phyloP scores from a whole-genome alignment of 1,284 basidiomycete species.

The Inonotus obliquus region DNA sequence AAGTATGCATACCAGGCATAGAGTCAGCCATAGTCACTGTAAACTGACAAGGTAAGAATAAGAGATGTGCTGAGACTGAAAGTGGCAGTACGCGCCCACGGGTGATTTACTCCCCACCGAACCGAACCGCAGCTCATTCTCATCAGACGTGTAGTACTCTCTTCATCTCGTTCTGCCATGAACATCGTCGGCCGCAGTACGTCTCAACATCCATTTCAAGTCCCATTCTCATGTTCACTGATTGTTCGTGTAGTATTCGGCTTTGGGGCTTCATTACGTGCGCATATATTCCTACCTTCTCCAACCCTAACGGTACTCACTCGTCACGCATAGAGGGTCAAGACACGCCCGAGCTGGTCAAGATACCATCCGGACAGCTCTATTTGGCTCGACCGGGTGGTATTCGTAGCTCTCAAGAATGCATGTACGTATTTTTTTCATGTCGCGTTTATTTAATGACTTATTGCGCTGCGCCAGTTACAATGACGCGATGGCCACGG shows the following conservation, averaged over 20 bases:
- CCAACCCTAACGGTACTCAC: slow-evolving; percentile 7
- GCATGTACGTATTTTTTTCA: slow-evolving; percentile 75
- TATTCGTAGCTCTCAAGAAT: slow-evolving; percentile 89
- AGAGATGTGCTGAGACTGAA: neutral
- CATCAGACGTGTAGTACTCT: neutral
- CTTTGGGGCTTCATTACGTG: slow-evolving; percentile 68
- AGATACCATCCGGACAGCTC: slow-evolving; percentile 89
- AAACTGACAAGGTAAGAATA: neutral
- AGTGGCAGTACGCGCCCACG: neutral
- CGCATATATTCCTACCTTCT: slow-evolving; percentile 19
- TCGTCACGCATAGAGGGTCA: slow-evolving; percentile 54
- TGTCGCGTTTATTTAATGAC: neutral
- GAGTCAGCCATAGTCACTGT: slow-evolving; percentile 5
- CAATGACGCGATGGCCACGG: slow-evolving; percentile 92
- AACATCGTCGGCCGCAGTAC: slow-evolving; percentile 79
- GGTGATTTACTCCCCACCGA: neutral
- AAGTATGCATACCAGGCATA: neutral
- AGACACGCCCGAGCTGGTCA: slow-evolving; percentile 90
- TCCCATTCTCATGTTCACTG: slow-evolving; percentile 1
- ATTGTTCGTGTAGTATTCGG: slow-evolving; percentile 64
- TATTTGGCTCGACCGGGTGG: slow-evolving; percentile 89
- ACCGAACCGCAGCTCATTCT: neutral
- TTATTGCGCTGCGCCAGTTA: slow-evolving; percentile 53
- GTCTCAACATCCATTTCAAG: slow-evolving; percentile 31
- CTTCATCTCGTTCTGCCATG: slow-evolving; percentile 40